Evolutionary conservation across 1,284 basidiomycete species (phyloP), one percentile per base, ranked within the genome.

Genomic region (Moesziomyces antarcticus): DNA sequence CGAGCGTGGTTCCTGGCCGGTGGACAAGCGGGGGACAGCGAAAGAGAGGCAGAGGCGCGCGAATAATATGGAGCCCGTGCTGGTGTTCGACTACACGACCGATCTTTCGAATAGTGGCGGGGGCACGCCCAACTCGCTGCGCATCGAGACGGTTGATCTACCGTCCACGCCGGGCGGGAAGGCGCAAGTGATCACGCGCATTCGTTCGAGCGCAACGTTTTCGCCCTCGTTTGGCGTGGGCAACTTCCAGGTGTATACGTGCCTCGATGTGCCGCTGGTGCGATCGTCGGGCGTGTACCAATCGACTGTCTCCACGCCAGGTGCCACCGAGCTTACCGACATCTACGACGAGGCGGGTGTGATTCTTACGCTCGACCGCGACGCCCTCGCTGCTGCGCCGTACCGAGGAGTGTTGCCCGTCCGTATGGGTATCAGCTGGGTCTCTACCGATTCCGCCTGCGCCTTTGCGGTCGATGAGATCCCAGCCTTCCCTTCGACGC

Each of bases 361-460:
- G 10, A 46, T 61, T 11, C 21, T 67, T 1, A 35, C 35, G 6
- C 5, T 74, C 14, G 57, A 68, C 11, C 50, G 54, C 16, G 54
- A 61, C 37, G 24, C 7, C 2, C 56, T 62, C 16, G 24, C 21
- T 6, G 43, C 55, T 3, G 37, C 60, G 21, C 33, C 37, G 8
- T 62, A 18, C 40, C 16, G 33, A 16, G 54, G 49, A 6, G 18
- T 55, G 7, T 35, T 65, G 1, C 50, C 73, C 14, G 58, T 58
- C 3, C 58, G 74, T 9, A 55, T 70, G 41, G 74, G 56, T 1
- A 62, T 76, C 45, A 68, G 63, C 52, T 76, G 65, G 57, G 41
- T 44, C 16, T 68, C 62, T 9, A 56, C 55, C 11, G 50, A 56
- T 14, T 49, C 68, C 27, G 74, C 74, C 14, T 76, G 74, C 56